Base-by-base conservation (phyloP, 495 filamentous ascomycete species). In the Poronia punctata region DNA sequence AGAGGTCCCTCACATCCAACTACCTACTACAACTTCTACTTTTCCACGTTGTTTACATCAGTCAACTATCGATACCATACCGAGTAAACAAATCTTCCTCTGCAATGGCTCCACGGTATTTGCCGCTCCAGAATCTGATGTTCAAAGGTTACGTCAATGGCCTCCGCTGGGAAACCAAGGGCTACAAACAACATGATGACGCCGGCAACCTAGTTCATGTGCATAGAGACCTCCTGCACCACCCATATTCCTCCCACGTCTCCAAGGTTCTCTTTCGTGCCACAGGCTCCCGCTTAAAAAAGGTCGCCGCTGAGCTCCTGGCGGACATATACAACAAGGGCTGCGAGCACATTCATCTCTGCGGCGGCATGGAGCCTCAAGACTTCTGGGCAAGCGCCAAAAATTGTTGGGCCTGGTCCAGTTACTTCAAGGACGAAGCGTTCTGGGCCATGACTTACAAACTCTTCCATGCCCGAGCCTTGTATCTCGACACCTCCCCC, bases 361-460 rank as follows among this genome's bases (percentile, higher is more conserved):
- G 51, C 29, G 0, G 5, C 2, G 8, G 5, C 14, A 38, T 22
- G 39, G 45, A 40, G 18, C 46, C 35, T 11, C 0, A 25, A 2
- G 39, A 52, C 3, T 56, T 47, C 23, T 56, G 51, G 3, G 49
- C 39, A 0, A 2, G 3, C 2, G 42, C 25, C 6, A 56, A 56
- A 15, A 32, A 56, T 5, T 43, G 38, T 0, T 45, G 7, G 4
- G 43, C 21, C 0, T 56, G 44, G 48, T 52, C 40, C 9, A n/a
- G 16, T 10, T 2, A 24, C 4, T 21, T 52, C 18, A 31, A 7
- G 1, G 36, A 48, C 28, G 20, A 34, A 0, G 52, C 40, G 7
- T 52, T 52, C 38, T 54, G 48, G 44, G 52, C 52, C 1, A 51
- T 54, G 17, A 54, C 52, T 0, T 51, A 54, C 34, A 52, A 46